Evolutionary conservation across 2,329 filamentous ascomycete genomes (phyloP).

Genomic region (Leptographium lundbergii): DNA sequence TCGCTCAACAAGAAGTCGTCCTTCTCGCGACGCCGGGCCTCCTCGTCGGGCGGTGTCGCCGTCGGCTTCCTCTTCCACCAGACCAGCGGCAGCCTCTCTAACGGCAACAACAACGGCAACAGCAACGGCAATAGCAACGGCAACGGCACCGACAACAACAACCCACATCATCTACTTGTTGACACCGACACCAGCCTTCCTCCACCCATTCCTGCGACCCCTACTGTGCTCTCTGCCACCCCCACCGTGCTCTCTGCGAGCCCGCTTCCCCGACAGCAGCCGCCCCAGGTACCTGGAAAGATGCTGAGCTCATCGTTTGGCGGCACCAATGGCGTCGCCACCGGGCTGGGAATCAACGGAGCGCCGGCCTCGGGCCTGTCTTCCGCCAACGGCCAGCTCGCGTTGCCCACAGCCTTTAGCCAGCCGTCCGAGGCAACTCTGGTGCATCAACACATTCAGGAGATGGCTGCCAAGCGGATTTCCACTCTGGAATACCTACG

Average conservation of each 20-base stretch:
- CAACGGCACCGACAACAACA: background rate
- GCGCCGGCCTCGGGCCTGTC: conserved; percentile 17
- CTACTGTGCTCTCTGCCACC: background rate
- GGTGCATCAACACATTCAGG: conserved; percentile 58
- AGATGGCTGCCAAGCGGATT: conserved; percentile 83
- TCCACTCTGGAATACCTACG: conserved; percentile 86
- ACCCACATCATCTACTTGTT: background rate
- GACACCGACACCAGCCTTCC: background rate
- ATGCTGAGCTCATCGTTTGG: conserved; percentile 2
- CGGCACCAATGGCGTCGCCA: conserved; percentile 7
- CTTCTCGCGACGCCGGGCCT: conserved; percentile 28
- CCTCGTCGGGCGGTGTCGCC: conserved; percentile 18
- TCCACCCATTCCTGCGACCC: background rate
- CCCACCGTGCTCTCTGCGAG: background rate
- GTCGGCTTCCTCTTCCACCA: conserved; percentile 1
- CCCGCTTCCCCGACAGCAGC: background rate
- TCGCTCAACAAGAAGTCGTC: conserved; percentile 43
- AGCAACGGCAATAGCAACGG: background rate
- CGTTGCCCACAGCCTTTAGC: conserved; percentile 14
- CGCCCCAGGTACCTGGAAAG: background rate
- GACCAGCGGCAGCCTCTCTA: background rate
- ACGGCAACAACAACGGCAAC: no score
- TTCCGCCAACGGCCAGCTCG: conserved; percentile 15
- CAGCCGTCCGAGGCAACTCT: conserved; percentile 27
- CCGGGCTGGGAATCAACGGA: background rate